Evolutionary conservation across 495 filamentous ascomycete species (phyloP).

Genomic region (Daldinia loculata): DNA sequence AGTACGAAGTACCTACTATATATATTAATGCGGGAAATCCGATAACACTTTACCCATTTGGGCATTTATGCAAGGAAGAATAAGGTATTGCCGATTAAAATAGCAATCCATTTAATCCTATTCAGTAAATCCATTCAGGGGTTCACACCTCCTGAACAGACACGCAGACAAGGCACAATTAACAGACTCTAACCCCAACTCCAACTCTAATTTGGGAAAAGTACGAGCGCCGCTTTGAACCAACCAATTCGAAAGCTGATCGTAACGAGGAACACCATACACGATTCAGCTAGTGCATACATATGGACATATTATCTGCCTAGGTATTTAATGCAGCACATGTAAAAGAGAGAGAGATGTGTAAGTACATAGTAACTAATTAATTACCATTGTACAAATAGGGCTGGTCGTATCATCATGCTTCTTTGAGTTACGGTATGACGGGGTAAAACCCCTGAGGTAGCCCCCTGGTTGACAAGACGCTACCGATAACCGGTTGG

Average conservation of each 20-base stretch:
- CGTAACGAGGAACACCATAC: background rate
- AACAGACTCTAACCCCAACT: slow-evolving; percentile 15
- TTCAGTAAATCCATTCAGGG: background rate
- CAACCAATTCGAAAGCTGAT: slow-evolving; percentile 24
- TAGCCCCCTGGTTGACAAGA: slow-evolving; percentile 15
- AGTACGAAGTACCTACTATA: background rate
- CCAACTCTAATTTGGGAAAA: slow-evolving; percentile 29
- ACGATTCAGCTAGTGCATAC: too few relatives aligned
- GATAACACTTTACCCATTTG: background rate
- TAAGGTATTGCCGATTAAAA: background rate
- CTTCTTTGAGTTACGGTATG: slow-evolving; percentile 8
- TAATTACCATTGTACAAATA: slow-evolving; percentile 5
- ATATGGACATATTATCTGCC: too few relatives aligned
- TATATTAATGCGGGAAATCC: slow-evolving; percentile 1
- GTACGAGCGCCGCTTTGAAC: slow-evolving; percentile 27
- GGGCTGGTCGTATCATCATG: slow-evolving; percentile 26
- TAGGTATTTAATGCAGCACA: background rate
- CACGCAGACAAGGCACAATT: background rate
- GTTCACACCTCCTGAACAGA: background rate
- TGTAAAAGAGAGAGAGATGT: background rate
- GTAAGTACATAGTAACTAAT: background rate
- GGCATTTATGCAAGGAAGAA: background rate
- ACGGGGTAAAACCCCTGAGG: slow-evolving; percentile 23
- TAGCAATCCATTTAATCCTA: background rate
- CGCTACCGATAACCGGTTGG: slow-evolving; percentile 26